These are phyloP conservation scores for Trichoderma virens DNA, from an alignment of 495 filamentous ascomycete genomes.

Conservation along the genomic window DNA sequence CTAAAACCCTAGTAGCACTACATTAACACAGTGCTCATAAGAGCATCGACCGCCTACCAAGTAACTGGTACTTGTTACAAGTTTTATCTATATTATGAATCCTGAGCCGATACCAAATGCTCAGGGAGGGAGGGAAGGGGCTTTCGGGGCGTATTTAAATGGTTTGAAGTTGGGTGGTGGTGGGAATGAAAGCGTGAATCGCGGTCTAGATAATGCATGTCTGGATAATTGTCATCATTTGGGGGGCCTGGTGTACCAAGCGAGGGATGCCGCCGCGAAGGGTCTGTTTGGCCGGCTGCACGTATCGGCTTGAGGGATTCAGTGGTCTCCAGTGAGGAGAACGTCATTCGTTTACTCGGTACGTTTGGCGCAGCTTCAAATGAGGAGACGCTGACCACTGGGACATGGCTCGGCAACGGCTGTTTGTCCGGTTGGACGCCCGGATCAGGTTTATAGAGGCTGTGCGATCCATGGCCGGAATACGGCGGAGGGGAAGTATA, in stretches of 20 bases:
- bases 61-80: not conserved
- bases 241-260: not conserved
- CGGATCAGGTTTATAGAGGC: not conserved
- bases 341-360: not conserved
- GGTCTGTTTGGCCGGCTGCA: not conserved
- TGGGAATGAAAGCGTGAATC: not conserved
- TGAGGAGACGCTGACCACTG: not conserved
- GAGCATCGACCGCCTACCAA: not conserved
- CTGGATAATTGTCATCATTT: not conserved
- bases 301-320: not conserved
- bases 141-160: not conserved
- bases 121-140: not conserved
- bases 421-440: not conserved
- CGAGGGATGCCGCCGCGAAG: not conserved
- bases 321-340: not conserved
- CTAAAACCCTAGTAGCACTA: not conserved
- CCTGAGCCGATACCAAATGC: not conserved
- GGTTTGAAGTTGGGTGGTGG: not conserved
- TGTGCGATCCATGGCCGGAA: not conserved
- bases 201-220: not conserved
- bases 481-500: not conserved
- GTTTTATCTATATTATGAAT: not conserved
- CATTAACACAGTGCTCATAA: not conserved
- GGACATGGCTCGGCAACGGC: not conserved
- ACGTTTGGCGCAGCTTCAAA: not conserved